A percentile compares a stretch with the other conserved stretches of the same genome.
Evolutionary conservation across 352 stramenopile species (phyloP).

Genomic region (Globisporangium nodosum): DNA sequence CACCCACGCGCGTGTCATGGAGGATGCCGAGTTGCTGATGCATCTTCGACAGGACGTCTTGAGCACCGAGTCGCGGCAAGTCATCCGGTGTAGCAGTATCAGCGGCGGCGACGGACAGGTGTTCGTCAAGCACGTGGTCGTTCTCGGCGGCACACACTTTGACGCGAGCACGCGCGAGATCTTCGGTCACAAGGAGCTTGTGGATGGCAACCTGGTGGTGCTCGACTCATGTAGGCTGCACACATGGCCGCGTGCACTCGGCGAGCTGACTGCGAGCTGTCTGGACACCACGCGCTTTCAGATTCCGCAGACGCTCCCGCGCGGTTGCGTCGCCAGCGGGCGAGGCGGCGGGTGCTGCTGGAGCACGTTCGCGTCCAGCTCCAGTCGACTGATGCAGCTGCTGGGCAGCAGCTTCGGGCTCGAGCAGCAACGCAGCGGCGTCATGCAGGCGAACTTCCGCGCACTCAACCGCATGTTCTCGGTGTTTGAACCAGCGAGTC

Average conservation of each 20-base stretch:
- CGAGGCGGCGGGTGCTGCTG: slow-evolving; percentile 47
- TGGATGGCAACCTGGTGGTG: slow-evolving; percentile 44
- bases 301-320: slow-evolving; percentile 24
- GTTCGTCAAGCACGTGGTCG: slow-evolving; percentile 56
- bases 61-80: slow-evolving; percentile 13
- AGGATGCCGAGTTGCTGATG: slow-evolving; percentile 48
- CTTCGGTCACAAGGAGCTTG: slow-evolving; percentile 48
- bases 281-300: slow-evolving; percentile 55
- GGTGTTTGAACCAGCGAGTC: slow-evolving; percentile 23
- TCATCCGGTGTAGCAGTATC: neutral
- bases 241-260: slow-evolving; percentile 44
- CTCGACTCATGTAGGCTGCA: slow-evolving; percentile 65
- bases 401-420: slow-evolving; percentile 52
- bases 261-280: slow-evolving; percentile 42
- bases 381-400: slow-evolving; percentile 57
- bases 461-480: slow-evolving; percentile 59
- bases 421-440: slow-evolving; percentile 33
- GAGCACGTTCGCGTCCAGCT: slow-evolving; percentile 54
- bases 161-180: slow-evolving; percentile 38
- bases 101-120: slow-evolving; percentile 2
- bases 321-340: slow-evolving; percentile 44
- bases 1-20: slow-evolving; percentile 25
- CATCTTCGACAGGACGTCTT: slow-evolving; percentile 44
- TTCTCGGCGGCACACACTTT: slow-evolving; percentile 57
- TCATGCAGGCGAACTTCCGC: slow-evolving; percentile 61